phyloP scores from a whole-genome alignment of 169 alveolate species.

The Nephromyces sp. region DNA sequence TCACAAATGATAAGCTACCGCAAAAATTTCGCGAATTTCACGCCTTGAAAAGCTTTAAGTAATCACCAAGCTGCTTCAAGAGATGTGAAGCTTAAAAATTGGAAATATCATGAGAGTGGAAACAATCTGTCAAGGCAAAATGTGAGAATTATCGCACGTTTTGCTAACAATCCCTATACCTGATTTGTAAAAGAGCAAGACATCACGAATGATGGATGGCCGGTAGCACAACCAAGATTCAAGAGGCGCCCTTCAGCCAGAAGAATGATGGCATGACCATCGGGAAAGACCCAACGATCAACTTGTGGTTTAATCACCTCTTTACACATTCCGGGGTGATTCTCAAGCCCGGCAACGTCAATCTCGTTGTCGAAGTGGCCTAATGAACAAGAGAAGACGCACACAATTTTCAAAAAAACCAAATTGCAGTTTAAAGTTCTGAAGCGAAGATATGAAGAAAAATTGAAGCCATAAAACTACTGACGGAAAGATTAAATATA shows the following conservation, averaged over 20 bases:
- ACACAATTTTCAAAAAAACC: not conserved
- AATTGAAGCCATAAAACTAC: not conserved
- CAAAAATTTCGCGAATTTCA: too few species aligned
- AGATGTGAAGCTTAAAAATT: too few species aligned
- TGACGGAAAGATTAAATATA: not conserved
- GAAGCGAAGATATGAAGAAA: not conserved
- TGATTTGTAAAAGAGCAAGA: conserved; percentile 93
- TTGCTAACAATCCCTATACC: conserved; percentile 24
- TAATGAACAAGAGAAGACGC: not conserved
- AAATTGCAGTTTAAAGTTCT: too few species aligned
- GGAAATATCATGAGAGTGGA: too few species aligned
- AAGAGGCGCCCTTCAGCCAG: conserved; percentile 92
- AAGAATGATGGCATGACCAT: conserved; percentile 82
- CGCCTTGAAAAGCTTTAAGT: too few species aligned
- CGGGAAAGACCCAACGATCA: conserved; percentile 62
- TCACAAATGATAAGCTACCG: too few species aligned
- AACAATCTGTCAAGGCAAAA: too few species aligned
- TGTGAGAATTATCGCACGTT: too few species aligned
- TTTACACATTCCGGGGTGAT: conserved; percentile 65
- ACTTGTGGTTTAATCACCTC: conserved; percentile 85
- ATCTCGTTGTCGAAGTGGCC: conserved; percentile 93
- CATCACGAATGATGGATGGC: conserved; percentile 98
- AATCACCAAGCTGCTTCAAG: too few species aligned
- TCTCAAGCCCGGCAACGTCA: conserved; percentile 81
- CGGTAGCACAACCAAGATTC: conserved; percentile 98